Evolutionary conservation across 73 alveolate species (phyloP).

Genomic region (Tetrahymena elliotti): DNA sequence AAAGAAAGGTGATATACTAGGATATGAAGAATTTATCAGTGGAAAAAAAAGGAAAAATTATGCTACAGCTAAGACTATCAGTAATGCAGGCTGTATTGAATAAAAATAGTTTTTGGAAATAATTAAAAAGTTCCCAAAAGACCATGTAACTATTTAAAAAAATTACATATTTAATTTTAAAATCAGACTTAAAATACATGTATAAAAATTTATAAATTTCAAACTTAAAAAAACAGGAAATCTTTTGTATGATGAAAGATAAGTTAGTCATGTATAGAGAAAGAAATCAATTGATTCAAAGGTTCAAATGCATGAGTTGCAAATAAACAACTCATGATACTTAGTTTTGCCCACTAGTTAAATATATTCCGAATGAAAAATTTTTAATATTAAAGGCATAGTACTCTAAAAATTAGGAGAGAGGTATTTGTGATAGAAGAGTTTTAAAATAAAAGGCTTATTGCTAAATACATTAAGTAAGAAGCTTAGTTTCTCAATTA

Average conservation of each 20-base stretch:
- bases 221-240: not conserved
- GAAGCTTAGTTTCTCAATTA: not conserved
- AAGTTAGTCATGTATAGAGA: not conserved
- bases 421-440: not conserved
- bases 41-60: not conserved
- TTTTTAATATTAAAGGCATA: not conserved
- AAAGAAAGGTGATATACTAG: not conserved
- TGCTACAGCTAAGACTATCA: not conserved
- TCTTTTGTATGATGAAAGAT: not conserved
- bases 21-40: not conserved
- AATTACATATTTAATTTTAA: no score
- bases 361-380: not conserved
- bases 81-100: not conserved
- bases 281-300: not conserved
- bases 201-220: not conserved
- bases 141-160: not conserved
- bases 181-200: no score
- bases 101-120: not conserved
- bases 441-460: not conserved
- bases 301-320: not conserved
- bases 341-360: not conserved
- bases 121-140: not conserved
- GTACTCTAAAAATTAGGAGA: not conserved
- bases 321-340: not conserved
- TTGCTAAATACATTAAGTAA: not conserved